Conservation (phyloP, 306 rosid genomes). For the Mimosa bimucronata region DNA sequence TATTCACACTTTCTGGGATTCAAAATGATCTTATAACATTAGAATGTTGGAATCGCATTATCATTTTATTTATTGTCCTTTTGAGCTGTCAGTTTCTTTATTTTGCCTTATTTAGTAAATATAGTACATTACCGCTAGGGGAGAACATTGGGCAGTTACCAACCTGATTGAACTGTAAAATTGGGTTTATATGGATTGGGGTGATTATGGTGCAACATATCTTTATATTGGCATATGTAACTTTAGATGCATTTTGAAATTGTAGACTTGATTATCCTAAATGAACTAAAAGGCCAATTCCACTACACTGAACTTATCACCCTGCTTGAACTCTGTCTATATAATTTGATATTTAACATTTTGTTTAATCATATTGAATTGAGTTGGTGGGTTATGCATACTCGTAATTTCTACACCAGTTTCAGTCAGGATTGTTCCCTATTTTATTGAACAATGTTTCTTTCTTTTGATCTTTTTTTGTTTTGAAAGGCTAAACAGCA, state of each 20-base stretch:
- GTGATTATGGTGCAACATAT: background rate
- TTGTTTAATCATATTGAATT: background rate
- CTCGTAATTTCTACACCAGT: background rate
- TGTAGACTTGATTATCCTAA: background rate
- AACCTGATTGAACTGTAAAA: background rate
- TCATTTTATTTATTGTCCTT: constrained; percentile 13
- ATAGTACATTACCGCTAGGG: constrained; percentile 8
- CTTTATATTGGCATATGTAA: background rate
- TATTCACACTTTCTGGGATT: background rate
- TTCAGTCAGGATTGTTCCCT: constrained; percentile 20
- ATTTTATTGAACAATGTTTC: constrained; percentile 13
- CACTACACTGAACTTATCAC: background rate
- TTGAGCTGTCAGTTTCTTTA: constrained; percentile 16
- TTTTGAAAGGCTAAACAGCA: constrained; percentile 90
- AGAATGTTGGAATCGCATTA: constrained; percentile 19
- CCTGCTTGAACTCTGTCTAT: background rate
- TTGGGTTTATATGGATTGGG: background rate
- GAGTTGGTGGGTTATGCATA: background rate
- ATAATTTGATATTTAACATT: background rate
- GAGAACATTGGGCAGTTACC: background rate
- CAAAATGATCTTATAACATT: background rate
- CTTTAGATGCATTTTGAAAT: background rate
- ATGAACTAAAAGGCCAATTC: background rate
- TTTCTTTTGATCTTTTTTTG: constrained; percentile 7
- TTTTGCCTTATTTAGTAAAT: constrained; percentile 16